Base-by-base conservation (phyloP, 306 rosid genomes). In the Ormosia semicastrata region DNA sequence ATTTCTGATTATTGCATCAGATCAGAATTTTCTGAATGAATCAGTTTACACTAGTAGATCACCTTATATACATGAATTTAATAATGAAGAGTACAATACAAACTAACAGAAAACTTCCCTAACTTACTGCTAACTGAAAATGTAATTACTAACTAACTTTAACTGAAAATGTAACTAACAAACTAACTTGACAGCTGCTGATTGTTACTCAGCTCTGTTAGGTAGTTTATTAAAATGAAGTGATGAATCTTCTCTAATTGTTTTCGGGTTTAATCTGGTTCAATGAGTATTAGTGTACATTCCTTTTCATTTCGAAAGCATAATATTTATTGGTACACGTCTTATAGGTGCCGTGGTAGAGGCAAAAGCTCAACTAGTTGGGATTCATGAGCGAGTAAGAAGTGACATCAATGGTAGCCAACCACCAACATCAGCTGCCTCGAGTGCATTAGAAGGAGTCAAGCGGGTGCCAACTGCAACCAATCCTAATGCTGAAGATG, bases 341-440 rank as follows among this genome's bases (percentile, higher is more conserved):
- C 29, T 39, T 65, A 43, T 71, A 94, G 99, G 99, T 86, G 95
- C 66, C 6, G 92, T 95, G 56, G 66, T 95, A 82, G 95, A 91
- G 87, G 86, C 96, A 36, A 95, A 95, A 89, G 76, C 99, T 75
- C 97, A 93, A 24, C 87, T 95, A 67, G 94, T 88, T 79, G 99
- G 99, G 83, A 95, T 95, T 83, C 99, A 93, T 73, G 99, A 95
- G 52, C 95, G 98, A 52, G 99, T 95, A 75, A 93, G 99, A 88
- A 95, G 93, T 84, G 99, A 95, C 44, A 73, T 89, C 54, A 88
- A 82, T 70, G 92, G 89, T 82, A 84, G 88, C 52, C 91, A 89
- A 85, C 89, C 91, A 72, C 91, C 91, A 50, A 62, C 73, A 40
- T n/a, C 93, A 80, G 84, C 89, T 57, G 72, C 80, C 60, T 40